phyloP scores from a whole-genome alignment of 169 alveolate genomes.

The Theileria luwenshuni region DNA sequence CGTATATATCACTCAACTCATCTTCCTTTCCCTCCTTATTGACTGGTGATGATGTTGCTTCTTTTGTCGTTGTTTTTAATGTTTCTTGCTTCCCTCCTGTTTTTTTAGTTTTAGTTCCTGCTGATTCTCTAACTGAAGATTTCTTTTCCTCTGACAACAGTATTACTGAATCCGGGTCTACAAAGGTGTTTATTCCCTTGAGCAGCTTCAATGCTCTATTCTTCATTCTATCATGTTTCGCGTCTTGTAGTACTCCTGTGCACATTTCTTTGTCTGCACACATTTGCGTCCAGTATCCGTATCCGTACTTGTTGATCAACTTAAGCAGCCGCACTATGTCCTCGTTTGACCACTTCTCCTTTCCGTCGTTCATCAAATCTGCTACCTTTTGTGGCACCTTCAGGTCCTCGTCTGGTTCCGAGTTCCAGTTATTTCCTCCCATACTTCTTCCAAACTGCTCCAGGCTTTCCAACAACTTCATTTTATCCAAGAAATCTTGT shows the following conservation, averaged over 20 bases:
- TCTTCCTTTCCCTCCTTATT: not conserved
- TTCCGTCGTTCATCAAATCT: slow-evolving; percentile 67
- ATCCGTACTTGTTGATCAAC: slow-evolving; percentile 85
- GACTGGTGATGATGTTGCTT: not conserved
- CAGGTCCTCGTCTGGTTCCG: slow-evolving; percentile 23
- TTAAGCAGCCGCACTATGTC: slow-evolving; percentile 81
- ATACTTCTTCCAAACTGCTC: slow-evolving; percentile 62
- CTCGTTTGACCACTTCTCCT: slow-evolving; percentile 76
- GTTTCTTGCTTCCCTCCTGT: not conserved
- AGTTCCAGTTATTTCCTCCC: slow-evolving; percentile 65
- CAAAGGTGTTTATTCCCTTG: slow-evolving; percentile 69
- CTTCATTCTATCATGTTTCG: slow-evolving; percentile 80
- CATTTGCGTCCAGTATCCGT: slow-evolving; percentile 85
- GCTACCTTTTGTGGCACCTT: slow-evolving; percentile 39
- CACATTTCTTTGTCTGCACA: slow-evolving; percentile 78
- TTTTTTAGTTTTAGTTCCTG: not conserved
- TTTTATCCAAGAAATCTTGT: slow-evolving; percentile 68
- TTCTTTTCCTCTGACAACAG: slow-evolving; percentile 1
- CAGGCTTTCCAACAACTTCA: slow-evolving; percentile 69
- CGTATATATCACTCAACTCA: slow-evolving; percentile 13
- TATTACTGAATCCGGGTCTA: slow-evolving; percentile 7
- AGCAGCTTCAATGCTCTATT: slow-evolving; percentile 75
- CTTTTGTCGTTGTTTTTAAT: not conserved
- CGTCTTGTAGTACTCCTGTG: slow-evolving; percentile 69
- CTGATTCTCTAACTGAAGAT: slow-evolving; percentile 2